Evolutionary conservation across 139 green algal genomes (phyloP), one percentile per base, ranked within the genome.

Genomic region (Trebouxia sp.): DNA sequence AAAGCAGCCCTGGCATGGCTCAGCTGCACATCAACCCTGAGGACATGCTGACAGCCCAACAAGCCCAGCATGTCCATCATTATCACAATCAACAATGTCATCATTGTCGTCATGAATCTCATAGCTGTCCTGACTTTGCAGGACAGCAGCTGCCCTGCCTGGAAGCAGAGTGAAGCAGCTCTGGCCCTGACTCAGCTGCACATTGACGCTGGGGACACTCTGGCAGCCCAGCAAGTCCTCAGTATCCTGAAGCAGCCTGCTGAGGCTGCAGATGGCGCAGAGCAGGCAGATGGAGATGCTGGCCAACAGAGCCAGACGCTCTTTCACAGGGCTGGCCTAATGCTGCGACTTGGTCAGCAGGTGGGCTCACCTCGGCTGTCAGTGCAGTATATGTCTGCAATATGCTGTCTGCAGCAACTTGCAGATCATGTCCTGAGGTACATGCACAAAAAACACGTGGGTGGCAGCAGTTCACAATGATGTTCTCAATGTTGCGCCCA

Each of bases 151-250:
- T 48, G 42, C 41, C 48, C 48, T 30, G 39, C 39, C n/a, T 42
- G 50, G 24, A 58, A 17, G 28, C 56, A 62, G 26, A 20, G 22
- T 37, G 79, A 80, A 8, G 86, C 86, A 1, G 67, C 82, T 14
- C 6, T 85, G 50, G 72, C 76, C 24, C 79, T 89, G 72, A 72
- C 81, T 20, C 79, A 87, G 74, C 53, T 76, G 43, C 76, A 76
- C 32, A 15, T 56, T 15, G 38, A 78, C 20, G 15, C 58, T 37
- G 75, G 82, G 14, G n/a, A 39, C 43, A 38, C 48, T 5, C 38
- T 67, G 38, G 79, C 66, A 32, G 79, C 79, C 42, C 38, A 70
- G 50, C 43, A 79, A 39, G 47, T 79, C 41, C 77, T 82, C 56
- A 41, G 37, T 30, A 30, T 41, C 37, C 47, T 67, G 74, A 28